Conservation (phyloP, 2,329 filamentous ascomycete genomes). For the Hirsutella thompsonii region DNA sequence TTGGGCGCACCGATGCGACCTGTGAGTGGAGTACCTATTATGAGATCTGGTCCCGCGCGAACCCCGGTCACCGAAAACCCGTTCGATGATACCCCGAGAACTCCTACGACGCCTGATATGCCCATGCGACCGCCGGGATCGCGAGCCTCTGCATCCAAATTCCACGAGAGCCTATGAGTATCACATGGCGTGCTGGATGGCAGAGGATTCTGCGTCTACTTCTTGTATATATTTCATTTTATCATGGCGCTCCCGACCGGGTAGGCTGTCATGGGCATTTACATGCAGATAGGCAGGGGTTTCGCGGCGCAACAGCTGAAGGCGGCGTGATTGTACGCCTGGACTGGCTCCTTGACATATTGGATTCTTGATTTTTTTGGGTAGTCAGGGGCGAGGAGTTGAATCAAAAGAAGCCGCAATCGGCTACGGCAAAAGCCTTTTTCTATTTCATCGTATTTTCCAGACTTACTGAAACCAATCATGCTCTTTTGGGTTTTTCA, state of each 20-base stretch:
- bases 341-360: not conserved
- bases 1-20: constrained; percentile 46
- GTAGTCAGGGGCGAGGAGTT: not conserved
- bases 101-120: constrained; percentile 13
- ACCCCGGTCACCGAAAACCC: constrained; percentile 46
- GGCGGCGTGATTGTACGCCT: not conserved
- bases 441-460: too few species aligned
- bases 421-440: too few species aligned
- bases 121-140: constrained; percentile 23
- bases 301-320: not conserved
- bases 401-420: not conserved
- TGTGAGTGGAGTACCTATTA: constrained; percentile 45
- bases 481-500: too few species aligned
- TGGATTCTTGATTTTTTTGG: not conserved
- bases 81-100: constrained; percentile 21
- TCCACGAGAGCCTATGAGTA: constrained; percentile 26
- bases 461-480: too few species aligned
- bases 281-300: not conserved
- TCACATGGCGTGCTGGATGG: not conserved
- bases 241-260: not conserved
- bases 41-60: constrained; percentile 52
- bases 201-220: not conserved
- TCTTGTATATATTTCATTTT: not conserved
- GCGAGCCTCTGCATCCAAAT: constrained; percentile 23
- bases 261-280: not conserved